Base-by-base conservation (phyloP, 2,329 filamentous ascomycete genomes). In the Verticillium nonalfalfae region DNA sequence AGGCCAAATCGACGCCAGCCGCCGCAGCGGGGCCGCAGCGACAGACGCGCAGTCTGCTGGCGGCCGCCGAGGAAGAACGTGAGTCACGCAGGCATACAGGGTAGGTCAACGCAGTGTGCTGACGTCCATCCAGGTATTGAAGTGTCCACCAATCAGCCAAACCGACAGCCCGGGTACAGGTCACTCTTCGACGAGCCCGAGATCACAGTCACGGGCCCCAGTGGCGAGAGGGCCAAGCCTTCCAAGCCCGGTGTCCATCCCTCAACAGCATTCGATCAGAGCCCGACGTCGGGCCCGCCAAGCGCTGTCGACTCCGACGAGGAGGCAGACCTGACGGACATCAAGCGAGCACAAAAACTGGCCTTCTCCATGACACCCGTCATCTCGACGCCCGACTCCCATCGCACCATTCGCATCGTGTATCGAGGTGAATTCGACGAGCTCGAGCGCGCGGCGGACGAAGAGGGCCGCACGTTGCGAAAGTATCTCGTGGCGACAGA, bases 401-500 rank as follows among this genome's bases (percentile, higher is more conserved):
- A 94, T 71, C 88, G 95, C 40, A 90, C 91, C 10, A 90, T 98
- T 33, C 89, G 93, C 21, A 95, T 96, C 64, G 90, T 98, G 63
- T 89, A 97, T 66, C 89, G 95, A 14, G 95, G 95, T 45, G 91
- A 98, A 67, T 97, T 91, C 71, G 78, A 79, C 58, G 84, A 86
- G 67, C 88, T 96, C 66, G 87, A 90, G 54, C 84, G 89, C 66
- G 87, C 93, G 69, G 90, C 90, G 0, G 88, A 93, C 61, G 89
- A 91, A 13, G 91, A 92, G 59, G 83, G 91, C 58, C 86, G 90
- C 58, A 86, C 90, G 59, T 85, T 94, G 63, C 85, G 95, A 59
- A 96, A 95, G 69, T 99, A 98, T 72, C 79, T 99, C 15, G 93
- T 97, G n/a, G 94, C 95, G 3, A 97, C 92, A 0, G 95, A 99